A percentile compares a stretch with the other conserved stretches of the same genome.
These are phyloP conservation scores for Backusella tuberculispora DNA, from an alignment of 192 early-diverging fungal genomes.

Conservation along the genomic window DNA sequence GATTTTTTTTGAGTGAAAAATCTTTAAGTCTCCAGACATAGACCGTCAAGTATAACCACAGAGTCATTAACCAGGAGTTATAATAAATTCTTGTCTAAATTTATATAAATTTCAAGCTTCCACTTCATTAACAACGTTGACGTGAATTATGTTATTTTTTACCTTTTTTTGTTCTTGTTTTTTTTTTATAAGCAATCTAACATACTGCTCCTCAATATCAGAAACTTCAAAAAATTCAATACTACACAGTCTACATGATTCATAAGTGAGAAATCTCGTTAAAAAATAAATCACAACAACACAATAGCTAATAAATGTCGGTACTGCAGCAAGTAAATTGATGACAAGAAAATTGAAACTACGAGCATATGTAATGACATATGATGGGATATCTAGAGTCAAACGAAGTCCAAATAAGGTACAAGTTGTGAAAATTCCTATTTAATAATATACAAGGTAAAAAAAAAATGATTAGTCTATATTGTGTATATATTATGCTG, in stretches of 20 bases:
- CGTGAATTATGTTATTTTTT: not conserved
- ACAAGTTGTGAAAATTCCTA: constrained; percentile 28
- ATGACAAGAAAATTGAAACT: constrained; percentile 31
- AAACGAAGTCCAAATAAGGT: constrained; percentile 30
- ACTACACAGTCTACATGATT: constrained; percentile 26
- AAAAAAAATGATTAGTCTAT: not conserved
- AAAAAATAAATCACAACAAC: constrained; percentile 33
- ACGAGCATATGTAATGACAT: constrained; percentile 34
- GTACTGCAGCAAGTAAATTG: constrained; percentile 22
- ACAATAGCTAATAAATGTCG: constrained; percentile 29
- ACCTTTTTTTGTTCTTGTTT: not conserved
- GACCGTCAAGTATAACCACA: not conserved
- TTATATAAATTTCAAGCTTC: not conserved
- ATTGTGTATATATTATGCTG: not conserved
- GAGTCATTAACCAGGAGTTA: not conserved
- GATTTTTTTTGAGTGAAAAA: not conserved
- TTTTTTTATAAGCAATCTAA: constrained; percentile 26
- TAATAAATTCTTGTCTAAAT: not conserved
- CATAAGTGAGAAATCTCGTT: constrained; percentile 17
- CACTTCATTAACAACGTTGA: not conserved
- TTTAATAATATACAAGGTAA: not conserved
- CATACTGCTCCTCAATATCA: constrained; percentile 40
- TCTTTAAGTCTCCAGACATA: not conserved
- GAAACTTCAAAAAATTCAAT: constrained; percentile 29
- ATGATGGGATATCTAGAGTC: constrained; percentile 30